Conservation (phyloP, 2,329 filamentous ascomycete species). For the Shiraia sp. region DNA sequence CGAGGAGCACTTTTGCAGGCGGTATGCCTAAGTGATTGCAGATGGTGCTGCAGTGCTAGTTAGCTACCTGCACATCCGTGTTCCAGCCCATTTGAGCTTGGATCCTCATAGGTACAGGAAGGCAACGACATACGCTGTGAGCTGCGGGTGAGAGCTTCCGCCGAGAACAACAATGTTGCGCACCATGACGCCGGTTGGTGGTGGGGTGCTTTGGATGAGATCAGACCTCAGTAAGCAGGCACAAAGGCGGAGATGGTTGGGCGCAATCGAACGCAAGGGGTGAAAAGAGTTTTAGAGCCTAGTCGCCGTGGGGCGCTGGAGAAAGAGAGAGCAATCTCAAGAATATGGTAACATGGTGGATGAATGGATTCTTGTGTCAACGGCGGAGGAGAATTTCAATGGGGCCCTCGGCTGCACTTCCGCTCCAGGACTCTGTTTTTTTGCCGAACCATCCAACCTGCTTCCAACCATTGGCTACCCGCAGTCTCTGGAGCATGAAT, state of each 20-base stretch:
- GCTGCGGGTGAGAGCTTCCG: slow-evolving; percentile 86
- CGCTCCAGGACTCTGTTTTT: slow-evolving; percentile 18
- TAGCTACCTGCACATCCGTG: slow-evolving; percentile 2
- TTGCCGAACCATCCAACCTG: slow-evolving; percentile 17
- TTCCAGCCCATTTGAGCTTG: not conserved
- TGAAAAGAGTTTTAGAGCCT: slow-evolving; percentile 3
- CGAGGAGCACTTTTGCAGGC: slow-evolving; percentile 79
- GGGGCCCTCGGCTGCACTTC: slow-evolving; percentile 9
- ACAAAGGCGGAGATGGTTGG: slow-evolving; percentile 3
- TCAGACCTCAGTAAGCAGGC: slow-evolving; percentile 2
- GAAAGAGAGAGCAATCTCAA: slow-evolving; percentile 24
- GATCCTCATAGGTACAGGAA: no score
- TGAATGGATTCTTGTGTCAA: slow-evolving; percentile 17
- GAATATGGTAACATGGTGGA: slow-evolving; percentile 42
- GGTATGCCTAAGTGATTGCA: slow-evolving; percentile 87
- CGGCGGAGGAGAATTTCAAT: slow-evolving; percentile 29
- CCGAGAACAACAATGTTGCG: slow-evolving; percentile 93
- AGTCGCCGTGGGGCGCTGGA: slow-evolving; percentile 30
- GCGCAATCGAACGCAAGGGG: slow-evolving; percentile 9
- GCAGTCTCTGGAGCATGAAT: slow-evolving; percentile 28
- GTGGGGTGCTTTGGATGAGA: not conserved
- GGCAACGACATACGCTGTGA: slow-evolving; percentile 63
- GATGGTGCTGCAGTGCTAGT: slow-evolving; percentile 57
- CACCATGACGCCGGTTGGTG: slow-evolving; percentile 65
- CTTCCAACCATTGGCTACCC: no score